Percentiles rank a stretch among this genome's conserved stretches.
Conservation (phyloP, 1,284 basidiomycete genomes). For the Amylostereum areolatum region DNA sequence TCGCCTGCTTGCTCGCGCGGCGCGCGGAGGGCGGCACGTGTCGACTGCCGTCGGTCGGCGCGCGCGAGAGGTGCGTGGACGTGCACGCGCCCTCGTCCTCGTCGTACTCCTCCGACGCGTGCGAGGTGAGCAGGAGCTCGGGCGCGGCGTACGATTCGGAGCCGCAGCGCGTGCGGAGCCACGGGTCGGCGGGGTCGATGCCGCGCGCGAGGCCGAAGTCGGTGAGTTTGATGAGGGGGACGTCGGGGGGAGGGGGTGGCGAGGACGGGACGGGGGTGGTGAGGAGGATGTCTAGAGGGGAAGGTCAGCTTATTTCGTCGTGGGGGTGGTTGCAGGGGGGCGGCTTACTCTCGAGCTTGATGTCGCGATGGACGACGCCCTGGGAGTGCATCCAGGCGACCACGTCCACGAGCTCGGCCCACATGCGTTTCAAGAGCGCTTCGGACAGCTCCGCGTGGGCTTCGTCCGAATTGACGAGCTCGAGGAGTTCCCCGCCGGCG, state of each 20-base stretch:
- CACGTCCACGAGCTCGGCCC: constrained; percentile 74
- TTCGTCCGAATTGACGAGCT: constrained; percentile 63
- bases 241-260: constrained; percentile 28
- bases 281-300: constrained; percentile 47
- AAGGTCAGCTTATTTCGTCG: constrained; percentile 1
- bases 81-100: not conserved
- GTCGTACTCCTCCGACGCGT: not conserved
- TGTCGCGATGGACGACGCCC: constrained; percentile 85
- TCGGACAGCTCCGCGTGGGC: constrained; percentile 46
- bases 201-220: constrained; percentile 91
- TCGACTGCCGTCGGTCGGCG: constrained; percentile 3
- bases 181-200: constrained; percentile 64
- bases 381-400: constrained; percentile 90
- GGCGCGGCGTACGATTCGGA: constrained; percentile 91
- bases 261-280: constrained; percentile 29
- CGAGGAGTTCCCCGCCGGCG: constrained; percentile 81
- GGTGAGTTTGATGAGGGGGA: constrained; percentile 78
- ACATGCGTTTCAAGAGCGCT: constrained; percentile 67
- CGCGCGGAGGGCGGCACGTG: too few relatives aligned
- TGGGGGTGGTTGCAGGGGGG: not conserved
- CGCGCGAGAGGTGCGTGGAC: constrained; percentile 8
- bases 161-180: constrained; percentile 84
- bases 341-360: constrained; percentile 88
- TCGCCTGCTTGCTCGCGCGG: too few relatives aligned
- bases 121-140: constrained; percentile 56